Conservation (phyloP, 2,329 filamentous ascomycete species). For the Pyrenophora graminea region DNA sequence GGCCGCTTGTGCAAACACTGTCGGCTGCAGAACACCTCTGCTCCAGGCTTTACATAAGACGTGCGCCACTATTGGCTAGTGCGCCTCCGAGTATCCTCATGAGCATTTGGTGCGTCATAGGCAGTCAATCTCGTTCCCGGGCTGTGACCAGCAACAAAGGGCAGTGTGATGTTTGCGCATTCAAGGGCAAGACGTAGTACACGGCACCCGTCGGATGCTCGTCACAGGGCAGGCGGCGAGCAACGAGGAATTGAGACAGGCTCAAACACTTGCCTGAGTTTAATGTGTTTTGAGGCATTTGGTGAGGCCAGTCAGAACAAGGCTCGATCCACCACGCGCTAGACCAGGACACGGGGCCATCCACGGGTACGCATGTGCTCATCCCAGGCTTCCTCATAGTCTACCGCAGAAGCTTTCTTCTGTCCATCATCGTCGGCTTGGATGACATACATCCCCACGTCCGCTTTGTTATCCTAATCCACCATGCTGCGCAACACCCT, state of each 20-base stretch:
- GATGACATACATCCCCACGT: slow-evolving; percentile 34
- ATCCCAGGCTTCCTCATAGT: slow-evolving; percentile 18
- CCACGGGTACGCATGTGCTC: slow-evolving; percentile 17
- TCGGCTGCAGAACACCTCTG: slow-evolving; percentile 11
- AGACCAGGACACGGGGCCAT: slow-evolving; percentile 22
- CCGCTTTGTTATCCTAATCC: slow-evolving; percentile 31
- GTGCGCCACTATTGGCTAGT: slow-evolving; percentile 18
- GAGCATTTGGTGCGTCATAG: background rate
- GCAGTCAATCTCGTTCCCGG: background rate
- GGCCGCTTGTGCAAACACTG: background rate
- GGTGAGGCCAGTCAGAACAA: slow-evolving; percentile 16
- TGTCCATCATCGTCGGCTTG: slow-evolving; percentile 31
- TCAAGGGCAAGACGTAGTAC: background rate
- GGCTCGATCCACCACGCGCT: slow-evolving; percentile 20
- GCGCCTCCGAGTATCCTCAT: slow-evolving; percentile 1
- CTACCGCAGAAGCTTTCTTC: slow-evolving; percentile 25
- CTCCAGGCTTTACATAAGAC: slow-evolving; percentile 15
- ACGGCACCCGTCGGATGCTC: background rate
- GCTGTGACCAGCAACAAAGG: background rate
- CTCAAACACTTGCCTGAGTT: background rate
- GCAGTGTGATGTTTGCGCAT: background rate
- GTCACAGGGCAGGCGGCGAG: too few species aligned
- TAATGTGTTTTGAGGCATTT: slow-evolving; percentile 30
- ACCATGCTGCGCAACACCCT: slow-evolving; percentile 75
- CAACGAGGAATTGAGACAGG: background rate